Conservation (phyloP, 129 eudicot species). For the Pulicaria dysenterica region DNA sequence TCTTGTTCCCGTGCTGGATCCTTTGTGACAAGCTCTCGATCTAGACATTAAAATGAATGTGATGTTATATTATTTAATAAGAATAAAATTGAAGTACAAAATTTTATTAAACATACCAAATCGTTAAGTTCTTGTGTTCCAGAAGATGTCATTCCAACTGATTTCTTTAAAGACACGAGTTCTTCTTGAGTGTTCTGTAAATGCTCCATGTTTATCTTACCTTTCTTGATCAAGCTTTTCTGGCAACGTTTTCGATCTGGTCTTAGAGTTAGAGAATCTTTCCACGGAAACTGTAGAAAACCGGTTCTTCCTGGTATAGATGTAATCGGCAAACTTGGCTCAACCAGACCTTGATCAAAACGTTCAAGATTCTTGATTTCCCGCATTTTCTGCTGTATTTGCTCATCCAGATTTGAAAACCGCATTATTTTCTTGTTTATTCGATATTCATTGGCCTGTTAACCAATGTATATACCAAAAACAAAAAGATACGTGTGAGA, state of each 20-base stretch:
- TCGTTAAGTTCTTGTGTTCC: conserved; percentile 20
- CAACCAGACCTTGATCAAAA: neutral
- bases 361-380: conserved; percentile 9
- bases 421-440: conserved; percentile 10
- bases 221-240: conserved; percentile 20
- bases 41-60: neutral
- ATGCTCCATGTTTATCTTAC: conserved; percentile 10
- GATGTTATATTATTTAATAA: no score
- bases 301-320: conserved; percentile 3
- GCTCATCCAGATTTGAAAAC: neutral
- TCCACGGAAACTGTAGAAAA: neutral
- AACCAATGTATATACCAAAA: neutral
- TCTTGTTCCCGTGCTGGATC: conserved; percentile 22
- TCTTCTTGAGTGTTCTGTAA: conserved; percentile 11
- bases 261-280: conserved; percentile 9
- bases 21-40: conserved; percentile 22
- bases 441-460: conserved; percentile 20
- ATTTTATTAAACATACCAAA: conserved; percentile 12
- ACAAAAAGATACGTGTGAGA: neutral
- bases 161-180: conserved; percentile 4
- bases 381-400: neutral
- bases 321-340: neutral
- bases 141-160: neutral
- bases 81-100: neutral
- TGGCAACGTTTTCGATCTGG: conserved; percentile 17